phyloP scores from a whole-genome alignment of 352 stramenopile species.

The Blastocystis sp. region DNA sequence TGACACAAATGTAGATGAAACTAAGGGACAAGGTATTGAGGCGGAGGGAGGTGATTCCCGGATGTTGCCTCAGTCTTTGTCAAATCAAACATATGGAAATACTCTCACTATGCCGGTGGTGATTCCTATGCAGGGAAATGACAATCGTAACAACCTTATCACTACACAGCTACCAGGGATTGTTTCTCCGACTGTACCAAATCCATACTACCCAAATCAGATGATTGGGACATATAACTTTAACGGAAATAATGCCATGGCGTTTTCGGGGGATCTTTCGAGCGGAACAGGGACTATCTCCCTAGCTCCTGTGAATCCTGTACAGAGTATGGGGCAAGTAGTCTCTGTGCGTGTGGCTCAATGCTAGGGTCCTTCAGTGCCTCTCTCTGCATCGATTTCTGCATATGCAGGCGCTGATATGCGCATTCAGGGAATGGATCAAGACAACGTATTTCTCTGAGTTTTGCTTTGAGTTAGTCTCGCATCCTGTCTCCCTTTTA shows the following conservation, averaged over 20 bases:
- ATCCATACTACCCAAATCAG: neutral
- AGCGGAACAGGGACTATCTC: constrained; percentile 2
- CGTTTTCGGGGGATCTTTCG: neutral
- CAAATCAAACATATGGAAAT: neutral
- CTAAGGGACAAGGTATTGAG: neutral
- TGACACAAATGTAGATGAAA: neutral
- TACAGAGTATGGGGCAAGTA: constrained; percentile 29
- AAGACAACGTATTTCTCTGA: neutral
- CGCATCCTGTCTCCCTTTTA: constrained; percentile 2
- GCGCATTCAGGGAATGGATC: constrained; percentile 11
- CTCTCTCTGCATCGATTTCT: neutral
- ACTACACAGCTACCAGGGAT: neutral
- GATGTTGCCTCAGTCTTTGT: neutral
- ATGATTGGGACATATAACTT: constrained; percentile 17
- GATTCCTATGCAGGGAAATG: neutral
- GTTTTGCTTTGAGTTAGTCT: neutral
- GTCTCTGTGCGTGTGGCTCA: neutral
- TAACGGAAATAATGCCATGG: neutral
- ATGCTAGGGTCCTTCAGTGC: neutral
- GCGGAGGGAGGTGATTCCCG: neutral
- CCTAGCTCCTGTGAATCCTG: neutral
- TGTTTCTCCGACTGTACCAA: neutral
- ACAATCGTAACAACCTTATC: constrained; percentile 12
- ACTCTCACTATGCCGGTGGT: constrained; percentile 9
- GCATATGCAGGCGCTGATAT: neutral